Evolutionary conservation across 2,329 filamentous ascomycete species (phyloP), one percentile per base, ranked within the genome.

Genomic region (Elsinoe ampelina): DNA sequence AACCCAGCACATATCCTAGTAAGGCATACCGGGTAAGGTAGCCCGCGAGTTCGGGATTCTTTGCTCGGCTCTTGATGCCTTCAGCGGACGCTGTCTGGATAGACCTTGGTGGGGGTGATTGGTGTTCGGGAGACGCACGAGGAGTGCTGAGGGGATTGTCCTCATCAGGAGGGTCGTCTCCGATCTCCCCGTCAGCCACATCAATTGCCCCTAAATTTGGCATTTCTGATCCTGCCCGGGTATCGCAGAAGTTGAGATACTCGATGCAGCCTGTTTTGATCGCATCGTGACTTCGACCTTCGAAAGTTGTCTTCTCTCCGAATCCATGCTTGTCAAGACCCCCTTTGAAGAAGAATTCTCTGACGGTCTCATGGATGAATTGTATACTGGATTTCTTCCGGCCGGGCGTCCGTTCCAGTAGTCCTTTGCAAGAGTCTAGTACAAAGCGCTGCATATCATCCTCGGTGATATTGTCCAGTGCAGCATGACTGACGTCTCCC

Each of bases 361-460:
- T 26, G n/a, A 52, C 48, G 4, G 48, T 30, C 34, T 52, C 48
- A 32, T 52, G 48, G 13, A 52, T 52, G 32, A 52, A 52, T 35
- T 52, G 48, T 5, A 52, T 30, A 7, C 26, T 32, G 3, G 5
- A 6, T 38, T 22, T n/a, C 17, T 12, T 22, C 26, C n/a, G 22
- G 12, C 30, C 34, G 1, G 11, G 15, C 11, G 48, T 52, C 7
- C 4, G 19, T 19, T 52, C 48, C 12, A 52, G 6, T 2, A 52
- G 34, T 13, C 48, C 48, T 52, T 52, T 52, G 11, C 26, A 52
- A 19, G 48, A 52, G 26, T 20, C 35, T 4, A 52, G 17, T 10
- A 52, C 20, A 20, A 32, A 52, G 17, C 48, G 48, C 6, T 52
- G 11, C 30, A 52, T 52, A 12, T 35, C 48, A 8, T 20, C 11